A percentile compares a stretch with the other conserved stretches of the same genome.
Evolutionary conservation across 202 grass and related monocot genomes (phyloP).

Genomic region (Dendrocalamus latiflorus): DNA sequence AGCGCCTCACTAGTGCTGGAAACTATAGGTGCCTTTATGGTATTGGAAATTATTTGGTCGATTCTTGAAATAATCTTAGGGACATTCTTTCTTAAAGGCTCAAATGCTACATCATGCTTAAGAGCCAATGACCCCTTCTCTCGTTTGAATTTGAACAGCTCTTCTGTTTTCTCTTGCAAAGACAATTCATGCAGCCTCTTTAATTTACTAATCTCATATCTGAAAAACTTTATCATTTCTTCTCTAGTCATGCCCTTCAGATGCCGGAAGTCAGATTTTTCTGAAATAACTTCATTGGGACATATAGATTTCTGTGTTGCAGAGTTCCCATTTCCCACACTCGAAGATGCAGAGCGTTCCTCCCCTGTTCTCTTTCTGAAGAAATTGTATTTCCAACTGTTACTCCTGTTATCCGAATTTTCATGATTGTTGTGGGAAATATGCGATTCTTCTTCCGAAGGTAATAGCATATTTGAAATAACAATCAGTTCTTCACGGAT

Average conservation of each 20-base stretch:
- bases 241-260: constrained; percentile 64
- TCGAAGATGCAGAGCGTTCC: constrained; percentile 40
- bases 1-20: constrained; percentile 26
- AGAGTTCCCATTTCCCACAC: constrained; percentile 30
- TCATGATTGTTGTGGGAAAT: constrained; percentile 33
- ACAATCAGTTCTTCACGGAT: constrained; percentile 71
- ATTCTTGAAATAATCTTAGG: constrained; percentile 75
- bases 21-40: constrained; percentile 26
- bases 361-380: constrained; percentile 35
- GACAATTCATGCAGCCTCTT: constrained; percentile 71
- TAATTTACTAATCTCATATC: constrained; percentile 77
- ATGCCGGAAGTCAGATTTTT: constrained; percentile 70
- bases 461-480: constrained; percentile 51
- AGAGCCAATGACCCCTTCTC: constrained; percentile 74
- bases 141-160: constrained; percentile 85
- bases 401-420: constrained; percentile 44
- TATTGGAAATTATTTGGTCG: constrained; percentile 57
- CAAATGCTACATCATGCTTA: constrained; percentile 79
- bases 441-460: constrained; percentile 47
- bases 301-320: constrained; percentile 46
- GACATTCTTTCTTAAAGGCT: constrained; percentile 75
- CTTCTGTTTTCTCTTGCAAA: constrained; percentile 92
- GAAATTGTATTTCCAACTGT: constrained; percentile 67
- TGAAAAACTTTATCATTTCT: constrained; percentile 68
- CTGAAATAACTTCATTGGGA: constrained; percentile 61